phyloP scores from a whole-genome alignment of 2,329 filamentous ascomycete genomes.

The Penicillium hordei region DNA sequence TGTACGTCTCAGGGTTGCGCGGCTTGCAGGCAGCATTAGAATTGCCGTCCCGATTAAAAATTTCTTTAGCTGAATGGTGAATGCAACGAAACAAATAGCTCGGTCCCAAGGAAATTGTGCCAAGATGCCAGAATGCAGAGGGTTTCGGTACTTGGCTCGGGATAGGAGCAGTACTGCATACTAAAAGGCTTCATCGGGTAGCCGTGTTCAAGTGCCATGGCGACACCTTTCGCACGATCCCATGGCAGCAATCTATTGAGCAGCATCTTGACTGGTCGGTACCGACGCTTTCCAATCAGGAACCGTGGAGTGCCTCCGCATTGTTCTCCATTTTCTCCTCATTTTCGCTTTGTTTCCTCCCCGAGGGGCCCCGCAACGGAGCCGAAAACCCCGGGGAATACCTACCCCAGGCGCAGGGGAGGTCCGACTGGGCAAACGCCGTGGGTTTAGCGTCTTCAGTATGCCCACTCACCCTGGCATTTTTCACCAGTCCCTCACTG shows the following conservation, averaged over 20 bases:
- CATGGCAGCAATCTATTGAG: not conserved
- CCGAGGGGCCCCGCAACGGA: slow-evolving; percentile 5
- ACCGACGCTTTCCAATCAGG: not conserved
- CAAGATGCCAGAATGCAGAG: not conserved
- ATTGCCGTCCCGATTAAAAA: not conserved
- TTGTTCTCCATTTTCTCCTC: slow-evolving; percentile 15
- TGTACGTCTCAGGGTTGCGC: not conserved
- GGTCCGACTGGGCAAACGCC: not conserved
- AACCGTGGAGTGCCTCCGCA: slow-evolving; percentile 25
- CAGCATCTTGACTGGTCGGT: not conserved
- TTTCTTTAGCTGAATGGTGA: no score
- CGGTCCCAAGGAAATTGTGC: slow-evolving; percentile 1
- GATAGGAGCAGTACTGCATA: slow-evolving; percentile 1
- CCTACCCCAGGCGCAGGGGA: slow-evolving; percentile 1
- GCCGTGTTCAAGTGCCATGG: slow-evolving; percentile 23
- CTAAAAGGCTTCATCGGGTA: slow-evolving; percentile 13
- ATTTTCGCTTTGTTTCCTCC: not conserved
- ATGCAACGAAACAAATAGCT: not conserved
- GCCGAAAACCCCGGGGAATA: slow-evolving; percentile 18
- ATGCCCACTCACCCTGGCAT: slow-evolving; percentile 14
- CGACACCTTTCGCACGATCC: not conserved
- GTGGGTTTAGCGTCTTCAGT: slow-evolving; percentile 1
- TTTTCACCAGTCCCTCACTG: not conserved
- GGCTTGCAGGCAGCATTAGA: not conserved
- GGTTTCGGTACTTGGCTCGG: slow-evolving; percentile 19